phyloP scores from a whole-genome alignment of 2,329 filamentous ascomycete species.

The Cladosporium velox region DNA sequence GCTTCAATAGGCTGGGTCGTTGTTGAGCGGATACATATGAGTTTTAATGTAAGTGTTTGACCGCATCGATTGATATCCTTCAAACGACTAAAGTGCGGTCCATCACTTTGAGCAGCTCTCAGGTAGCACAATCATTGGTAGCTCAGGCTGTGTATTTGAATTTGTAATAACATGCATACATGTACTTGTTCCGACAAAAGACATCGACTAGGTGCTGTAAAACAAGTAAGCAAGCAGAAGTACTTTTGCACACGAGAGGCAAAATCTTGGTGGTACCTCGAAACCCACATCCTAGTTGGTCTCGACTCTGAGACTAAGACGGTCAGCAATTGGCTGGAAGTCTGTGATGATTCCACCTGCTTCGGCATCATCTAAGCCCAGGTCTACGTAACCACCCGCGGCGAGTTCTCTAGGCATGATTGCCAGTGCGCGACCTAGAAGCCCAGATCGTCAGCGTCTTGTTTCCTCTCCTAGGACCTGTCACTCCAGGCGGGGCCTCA shows the following conservation, averaged over 20 bases:
- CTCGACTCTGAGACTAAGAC: neutral
- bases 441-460: neutral
- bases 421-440: conserved; percentile 28
- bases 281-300: neutral
- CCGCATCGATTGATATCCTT: too few species aligned
- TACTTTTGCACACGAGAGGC: neutral
- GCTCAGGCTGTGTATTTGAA: neutral
- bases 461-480: neutral
- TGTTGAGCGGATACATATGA: too few species aligned
- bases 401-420: conserved; percentile 26
- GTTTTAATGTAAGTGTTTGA: too few species aligned
- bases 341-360: neutral
- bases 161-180: neutral
- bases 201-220: neutral
- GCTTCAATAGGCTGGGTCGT: neutral
- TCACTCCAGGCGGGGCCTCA: neutral
- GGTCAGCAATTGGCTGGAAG: neutral
- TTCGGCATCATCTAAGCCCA: conserved; percentile 25
- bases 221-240: neutral
- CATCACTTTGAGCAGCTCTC: neutral
- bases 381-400: conserved; percentile 27
- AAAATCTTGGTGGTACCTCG: neutral
- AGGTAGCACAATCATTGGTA: neutral
- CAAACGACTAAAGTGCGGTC: neutral
- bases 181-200: neutral